phyloP scores from a whole-genome alignment of 805 yeast genomes.

The Candida multigemmis region DNA sequence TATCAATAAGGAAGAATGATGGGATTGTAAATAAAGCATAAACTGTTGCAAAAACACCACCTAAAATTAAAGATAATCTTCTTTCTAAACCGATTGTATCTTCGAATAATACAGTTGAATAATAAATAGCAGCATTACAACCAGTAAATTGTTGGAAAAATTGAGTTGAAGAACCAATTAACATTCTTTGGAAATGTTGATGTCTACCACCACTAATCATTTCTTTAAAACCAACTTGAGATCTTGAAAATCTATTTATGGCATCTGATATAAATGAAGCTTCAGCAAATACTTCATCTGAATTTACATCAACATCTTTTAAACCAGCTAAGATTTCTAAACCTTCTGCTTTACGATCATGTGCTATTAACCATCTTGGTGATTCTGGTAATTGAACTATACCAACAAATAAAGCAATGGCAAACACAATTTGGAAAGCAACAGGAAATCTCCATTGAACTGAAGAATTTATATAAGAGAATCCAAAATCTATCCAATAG shows the following conservation, averaged over 20 bases:
- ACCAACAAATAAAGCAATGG: conserved; percentile 31
- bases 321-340: conserved; percentile 27
- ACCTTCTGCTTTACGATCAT: conserved; percentile 28
- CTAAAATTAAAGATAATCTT: conserved; percentile 49
- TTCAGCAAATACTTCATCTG: conserved; percentile 34
- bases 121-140: conserved; percentile 84
- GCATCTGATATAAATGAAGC: conserved; percentile 39
- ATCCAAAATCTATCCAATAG: conserved; percentile 54
- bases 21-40: conserved; percentile 47
- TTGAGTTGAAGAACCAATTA: conserved; percentile 65
- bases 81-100: conserved; percentile 44
- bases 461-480: conserved; percentile 48
- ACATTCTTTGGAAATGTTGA: conserved; percentile 46
- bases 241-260: conserved; percentile 37
- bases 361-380: conserved; percentile 61
- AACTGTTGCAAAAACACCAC: conserved; percentile 56
- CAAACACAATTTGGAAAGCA: conserved; percentile 56
- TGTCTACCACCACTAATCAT: conserved; percentile 44
- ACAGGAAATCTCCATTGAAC: conserved; percentile 39
- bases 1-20: conserved; percentile 32
- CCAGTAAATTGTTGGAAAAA: conserved; percentile 90
- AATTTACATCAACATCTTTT: conserved; percentile 24
- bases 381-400: conserved; percentile 51
- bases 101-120: conserved; percentile 77
- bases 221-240: conserved; percentile 37